Evolutionary conservation across 805 yeast species (phyloP), one percentile per base, ranked within the genome.

Genomic region (Saccharomyces jurei): DNA sequence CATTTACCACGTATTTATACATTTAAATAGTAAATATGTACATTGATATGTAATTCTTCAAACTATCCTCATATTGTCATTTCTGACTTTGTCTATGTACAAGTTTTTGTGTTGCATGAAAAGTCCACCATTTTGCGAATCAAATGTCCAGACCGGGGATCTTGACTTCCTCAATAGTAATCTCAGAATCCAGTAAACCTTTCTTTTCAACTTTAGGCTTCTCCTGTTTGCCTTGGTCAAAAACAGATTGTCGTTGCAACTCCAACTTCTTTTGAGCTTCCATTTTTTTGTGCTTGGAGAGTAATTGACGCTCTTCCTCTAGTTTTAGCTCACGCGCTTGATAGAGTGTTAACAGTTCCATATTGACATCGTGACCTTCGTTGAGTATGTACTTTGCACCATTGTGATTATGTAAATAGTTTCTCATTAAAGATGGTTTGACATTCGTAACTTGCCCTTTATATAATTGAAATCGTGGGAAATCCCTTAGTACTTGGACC

Each of bases 351-450:
- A 36, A 36, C 11, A 36, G 44, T 8, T 36, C 44, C 44, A 17
- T 36, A 21, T 36, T 17, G 1, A 36, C 22, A 22, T 36, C 44
- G 17, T 9, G 44, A 9, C 2, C 44, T 8, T 36, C 44, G 25
- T 17, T 17, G 25, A 77, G 66, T 25, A 89, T 76, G 64, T 89
- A 90, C 21, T 81, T 78, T 2, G 96, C 97, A 48, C 89, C 87
- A 63, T 87, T 84, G 56, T 74, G 63, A 47, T 81, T 80, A 63
- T 89, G 89, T 54, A 90, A 77, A 61, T 73, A 80, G 71, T 87
- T 88, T 65, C 92, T 81, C 96, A 90, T 90, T 58, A 81, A 75
- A 25, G 89, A 87, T 30, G 96, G 90, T 58, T 81, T 78, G 21
- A 90, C 96, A 36, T 79, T 74, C 29, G 86, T 77, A 48, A 90